Conservation (phyloP, 169 alveolate species). For the Cyclospora cayetanensis region DNA sequence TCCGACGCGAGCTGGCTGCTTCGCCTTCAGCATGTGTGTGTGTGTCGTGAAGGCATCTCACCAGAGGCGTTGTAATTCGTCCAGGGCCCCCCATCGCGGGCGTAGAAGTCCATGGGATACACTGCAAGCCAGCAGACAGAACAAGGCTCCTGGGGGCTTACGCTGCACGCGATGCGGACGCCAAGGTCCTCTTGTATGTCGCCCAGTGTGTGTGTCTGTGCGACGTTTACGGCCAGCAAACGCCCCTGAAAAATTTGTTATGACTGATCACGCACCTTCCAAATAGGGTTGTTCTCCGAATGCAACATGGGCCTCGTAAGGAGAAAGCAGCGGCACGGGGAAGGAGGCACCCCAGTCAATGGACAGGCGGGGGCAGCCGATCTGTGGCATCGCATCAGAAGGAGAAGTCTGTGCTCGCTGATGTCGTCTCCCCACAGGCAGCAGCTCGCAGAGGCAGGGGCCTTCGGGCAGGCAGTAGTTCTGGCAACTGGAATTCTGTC, state of each 20-base stretch:
- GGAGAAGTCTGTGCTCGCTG: no score
- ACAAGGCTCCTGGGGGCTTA: background rate
- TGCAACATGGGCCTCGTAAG: slow-evolving; percentile 98
- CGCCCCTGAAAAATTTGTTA: no score
- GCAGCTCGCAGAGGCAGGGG: no score
- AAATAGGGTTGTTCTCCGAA: slow-evolving; percentile 81
- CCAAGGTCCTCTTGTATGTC: no score
- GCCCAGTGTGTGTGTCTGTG: no score
- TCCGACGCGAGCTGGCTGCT: background rate
- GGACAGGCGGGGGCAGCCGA: slow-evolving; percentile 99
- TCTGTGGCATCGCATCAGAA: slow-evolving; percentile 89
- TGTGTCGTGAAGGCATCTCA: no score
- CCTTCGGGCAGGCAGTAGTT: no score
- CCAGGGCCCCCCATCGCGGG: slow-evolving; percentile 91
- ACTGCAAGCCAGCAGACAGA: slow-evolving; percentile 10
- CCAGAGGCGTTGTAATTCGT: slow-evolving; percentile 81
- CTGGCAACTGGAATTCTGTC: no score
- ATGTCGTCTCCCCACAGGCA: no score
- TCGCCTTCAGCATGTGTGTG: no score
- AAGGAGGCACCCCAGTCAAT: slow-evolving; percentile 98
- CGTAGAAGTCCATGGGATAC: slow-evolving; percentile 93
- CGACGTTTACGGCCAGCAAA: no score
- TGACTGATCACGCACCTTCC: slow-evolving; percentile 31
- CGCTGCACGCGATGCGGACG: background rate
- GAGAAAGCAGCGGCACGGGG: slow-evolving; percentile 92